Evolutionary conservation across 2,329 filamentous ascomycete genomes (phyloP).

Genomic region (Juglanconis oblonga): DNA sequence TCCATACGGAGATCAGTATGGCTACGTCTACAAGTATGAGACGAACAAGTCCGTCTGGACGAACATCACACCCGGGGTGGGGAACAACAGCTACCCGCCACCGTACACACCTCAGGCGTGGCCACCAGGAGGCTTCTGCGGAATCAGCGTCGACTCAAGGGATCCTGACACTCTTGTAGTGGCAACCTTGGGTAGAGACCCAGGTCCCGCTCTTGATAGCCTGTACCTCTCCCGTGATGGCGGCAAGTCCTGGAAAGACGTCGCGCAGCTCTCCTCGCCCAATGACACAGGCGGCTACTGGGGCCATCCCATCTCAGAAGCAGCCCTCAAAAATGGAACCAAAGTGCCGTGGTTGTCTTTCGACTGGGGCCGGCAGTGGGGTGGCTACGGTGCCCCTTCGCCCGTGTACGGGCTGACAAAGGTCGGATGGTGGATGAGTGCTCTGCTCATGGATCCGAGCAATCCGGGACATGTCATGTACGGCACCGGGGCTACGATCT

Average conservation of each 20-base stretch:
- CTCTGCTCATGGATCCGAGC: constrained; percentile 1
- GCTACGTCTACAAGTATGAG: constrained; percentile 6
- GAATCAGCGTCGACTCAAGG: not conserved
- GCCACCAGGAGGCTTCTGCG: constrained; percentile 3
- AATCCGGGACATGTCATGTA: not conserved
- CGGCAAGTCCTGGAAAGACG: not conserved
- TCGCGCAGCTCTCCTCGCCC: constrained; percentile 4
- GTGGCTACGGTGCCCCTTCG: constrained; percentile 1
- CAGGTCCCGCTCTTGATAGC: constrained; percentile 8
- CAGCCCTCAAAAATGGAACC: constrained; percentile 2
- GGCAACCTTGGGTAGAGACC: constrained; percentile 2
- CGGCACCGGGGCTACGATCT: constrained; percentile 9
- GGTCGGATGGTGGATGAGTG: constrained; percentile 12
- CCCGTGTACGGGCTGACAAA: constrained; percentile 5
- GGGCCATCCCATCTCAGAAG: constrained; percentile 5
- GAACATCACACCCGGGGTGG: constrained; percentile 1
- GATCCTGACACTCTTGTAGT: constrained; percentile 6
- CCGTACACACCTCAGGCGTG: not conserved
- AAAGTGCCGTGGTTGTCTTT: constrained; percentile 7
- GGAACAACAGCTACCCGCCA: constrained; percentile 10
- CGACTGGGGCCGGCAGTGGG: constrained; percentile 4
- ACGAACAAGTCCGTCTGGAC: constrained; percentile 2
- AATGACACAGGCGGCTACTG: constrained; percentile 4
- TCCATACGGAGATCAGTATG: constrained; percentile 6
- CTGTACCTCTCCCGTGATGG: constrained; percentile 5